Evolutionary conservation across 2,329 filamentous ascomycete genomes (phyloP).

Genomic region (Trichoderma harzianum): DNA sequence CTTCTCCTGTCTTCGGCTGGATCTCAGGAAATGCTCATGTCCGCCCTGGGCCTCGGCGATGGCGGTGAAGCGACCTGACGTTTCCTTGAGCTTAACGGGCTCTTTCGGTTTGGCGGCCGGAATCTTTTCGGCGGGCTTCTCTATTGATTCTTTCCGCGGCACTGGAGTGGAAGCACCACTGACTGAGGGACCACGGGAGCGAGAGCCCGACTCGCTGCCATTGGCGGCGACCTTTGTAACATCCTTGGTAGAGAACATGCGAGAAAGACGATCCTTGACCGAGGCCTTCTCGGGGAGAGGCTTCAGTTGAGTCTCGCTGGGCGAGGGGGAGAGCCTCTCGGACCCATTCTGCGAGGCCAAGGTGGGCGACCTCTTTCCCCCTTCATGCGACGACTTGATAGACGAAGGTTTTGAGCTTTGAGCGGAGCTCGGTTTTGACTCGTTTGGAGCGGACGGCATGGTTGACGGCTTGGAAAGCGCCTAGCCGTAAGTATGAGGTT

Average conservation of each 20-base stretch:
- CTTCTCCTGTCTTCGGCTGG: constrained; percentile 89
- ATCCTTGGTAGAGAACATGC: constrained; percentile 63
- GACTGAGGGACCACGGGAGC: constrained; percentile 35
- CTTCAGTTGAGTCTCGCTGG: constrained; percentile 28
- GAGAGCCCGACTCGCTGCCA: constrained; percentile 30
- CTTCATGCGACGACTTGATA: constrained; percentile 48
- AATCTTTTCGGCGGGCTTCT: constrained; percentile 27
- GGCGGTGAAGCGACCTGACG: constrained; percentile 49
- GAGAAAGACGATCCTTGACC: constrained; percentile 61
- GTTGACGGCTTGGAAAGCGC: constrained; percentile 19
- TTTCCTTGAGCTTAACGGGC: constrained; percentile 32
- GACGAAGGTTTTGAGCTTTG: constrained; percentile 49
- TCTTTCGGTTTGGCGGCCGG: constrained; percentile 31
- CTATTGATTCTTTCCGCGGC: constrained; percentile 41
- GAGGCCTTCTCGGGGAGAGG: constrained; percentile 52
- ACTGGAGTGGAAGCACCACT: constrained; percentile 37
- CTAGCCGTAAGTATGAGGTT: neutral
- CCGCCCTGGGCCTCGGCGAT: constrained; percentile 57
- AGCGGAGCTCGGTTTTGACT: constrained; percentile 39
- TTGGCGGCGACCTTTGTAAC: constrained; percentile 35
- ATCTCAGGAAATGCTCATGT: constrained; percentile 86
- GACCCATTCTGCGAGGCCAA: constrained; percentile 37
- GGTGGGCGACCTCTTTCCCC: constrained; percentile 39
- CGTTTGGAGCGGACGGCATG: constrained; percentile 33
- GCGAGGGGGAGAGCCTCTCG: constrained; percentile 27